These are phyloP conservation scores for Straminergon stramineum DNA, from an alignment of 225 moss, liverwort and hornwort genomes.

Conservation along the genomic window DNA sequence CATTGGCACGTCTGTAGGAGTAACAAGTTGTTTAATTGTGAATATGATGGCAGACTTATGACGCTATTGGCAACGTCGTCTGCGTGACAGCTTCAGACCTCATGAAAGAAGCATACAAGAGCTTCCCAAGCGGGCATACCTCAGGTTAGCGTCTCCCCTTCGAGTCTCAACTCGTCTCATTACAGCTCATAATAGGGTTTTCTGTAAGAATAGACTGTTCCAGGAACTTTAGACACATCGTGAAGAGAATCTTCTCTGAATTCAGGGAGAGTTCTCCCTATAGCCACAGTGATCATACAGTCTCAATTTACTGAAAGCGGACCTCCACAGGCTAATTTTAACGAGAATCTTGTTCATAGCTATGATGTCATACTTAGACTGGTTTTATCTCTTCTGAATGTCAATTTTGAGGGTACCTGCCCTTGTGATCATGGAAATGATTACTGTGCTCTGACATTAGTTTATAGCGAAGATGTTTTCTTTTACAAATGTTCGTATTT, in stretches of 20 bases:
- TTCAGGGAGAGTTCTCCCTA: not conserved
- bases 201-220: not conserved
- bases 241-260: not conserved
- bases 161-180: not conserved
- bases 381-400: not conserved
- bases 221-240: not conserved
- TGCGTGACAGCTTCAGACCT: slow-evolving; percentile 1
- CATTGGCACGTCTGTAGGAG: not conserved
- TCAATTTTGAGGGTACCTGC: not conserved
- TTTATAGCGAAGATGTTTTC: not conserved
- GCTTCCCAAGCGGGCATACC: slow-evolving; percentile 53
- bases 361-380: not conserved
- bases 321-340: not conserved
- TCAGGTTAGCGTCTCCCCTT: slow-evolving; percentile 15
- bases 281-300: not conserved
- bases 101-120: slow-evolving; percentile 47
- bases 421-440: not conserved
- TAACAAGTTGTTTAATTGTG: not conserved
- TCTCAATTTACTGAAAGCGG: not conserved
- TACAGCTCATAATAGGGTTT: not conserved
- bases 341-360: not conserved
- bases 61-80: slow-evolving; percentile 18
- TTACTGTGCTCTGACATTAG: not conserved
- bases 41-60: slow-evolving; percentile 15
- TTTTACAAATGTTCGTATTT: not conserved